phyloP scores from a whole-genome alignment of 805 yeast species.

The Crinitomyces ghanaensis region DNA sequence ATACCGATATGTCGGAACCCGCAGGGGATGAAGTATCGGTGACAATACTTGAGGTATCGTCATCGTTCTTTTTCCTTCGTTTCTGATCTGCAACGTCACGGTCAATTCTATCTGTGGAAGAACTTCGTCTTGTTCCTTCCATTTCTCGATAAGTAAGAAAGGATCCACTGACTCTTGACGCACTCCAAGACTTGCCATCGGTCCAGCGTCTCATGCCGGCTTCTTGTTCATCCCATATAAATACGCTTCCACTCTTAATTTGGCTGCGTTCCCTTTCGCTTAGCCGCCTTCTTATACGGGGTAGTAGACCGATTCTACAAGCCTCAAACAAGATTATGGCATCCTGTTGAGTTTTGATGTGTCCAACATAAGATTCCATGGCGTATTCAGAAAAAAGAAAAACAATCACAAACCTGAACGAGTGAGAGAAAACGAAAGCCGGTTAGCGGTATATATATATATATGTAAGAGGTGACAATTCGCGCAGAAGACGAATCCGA shows the following conservation, averaged over 20 bases:
- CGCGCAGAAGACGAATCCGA: too few relatives aligned
- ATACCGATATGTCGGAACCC: constrained; percentile 1
- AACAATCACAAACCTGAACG: constrained; percentile 1
- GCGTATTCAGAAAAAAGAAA: neutral
- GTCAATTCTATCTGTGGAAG: constrained; percentile 1
- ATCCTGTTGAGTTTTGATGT: constrained; percentile 44
- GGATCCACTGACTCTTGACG: constrained; percentile 54
- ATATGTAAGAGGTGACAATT: too few relatives aligned
- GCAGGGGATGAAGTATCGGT: neutral
- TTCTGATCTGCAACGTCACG: constrained; percentile 1
- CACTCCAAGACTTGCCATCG: constrained; percentile 64
- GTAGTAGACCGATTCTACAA: constrained; percentile 41
- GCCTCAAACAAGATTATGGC: constrained; percentile 60
- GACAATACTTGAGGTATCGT: constrained; percentile 4
- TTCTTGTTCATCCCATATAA: constrained; percentile 60
- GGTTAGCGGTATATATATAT: too few relatives aligned
- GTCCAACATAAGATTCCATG: constrained; percentile 54
- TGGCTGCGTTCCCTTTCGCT: constrained; percentile 42
- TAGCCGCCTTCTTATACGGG: constrained; percentile 45
- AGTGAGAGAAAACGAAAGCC: neutral
- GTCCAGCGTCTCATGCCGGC: constrained; percentile 72
- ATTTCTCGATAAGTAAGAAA: constrained; percentile 55
- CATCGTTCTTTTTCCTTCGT: constrained; percentile 7
- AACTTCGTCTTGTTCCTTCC: constrained; percentile 25
- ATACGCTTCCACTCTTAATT: constrained; percentile 49